phyloP scores from a whole-genome alignment of 2,329 filamentous ascomycete genomes.

The Mariannaea sp. region DNA sequence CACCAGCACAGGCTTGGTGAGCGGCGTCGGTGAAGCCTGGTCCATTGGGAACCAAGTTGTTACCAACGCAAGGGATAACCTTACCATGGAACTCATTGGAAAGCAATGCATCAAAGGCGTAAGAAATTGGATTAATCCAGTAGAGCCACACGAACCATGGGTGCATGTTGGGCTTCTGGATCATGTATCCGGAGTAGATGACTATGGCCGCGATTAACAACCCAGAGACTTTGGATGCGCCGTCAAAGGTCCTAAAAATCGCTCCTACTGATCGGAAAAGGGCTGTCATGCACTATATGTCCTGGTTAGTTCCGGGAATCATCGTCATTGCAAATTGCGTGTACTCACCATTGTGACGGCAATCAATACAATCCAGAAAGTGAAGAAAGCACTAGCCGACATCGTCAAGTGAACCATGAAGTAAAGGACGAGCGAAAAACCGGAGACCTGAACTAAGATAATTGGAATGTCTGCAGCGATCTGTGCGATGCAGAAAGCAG shows the following conservation, averaged over 20 bases:
- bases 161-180: conserved; percentile 64
- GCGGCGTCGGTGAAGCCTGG: conserved; percentile 50
- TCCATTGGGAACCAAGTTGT: conserved; percentile 57
- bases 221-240: conserved; percentile 61
- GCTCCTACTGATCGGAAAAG: conserved; percentile 62
- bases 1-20: conserved; percentile 60
- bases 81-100: conserved; percentile 72
- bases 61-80: conserved; percentile 54
- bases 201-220: conserved; percentile 56
- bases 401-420: conserved; percentile 65
- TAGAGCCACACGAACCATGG: conserved; percentile 67
- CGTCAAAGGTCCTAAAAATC: conserved; percentile 60
- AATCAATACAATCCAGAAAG: conserved; percentile 61
- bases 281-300: conserved; percentile 57
- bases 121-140: conserved; percentile 70
- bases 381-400: conserved; percentile 62
- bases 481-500: conserved; percentile 62
- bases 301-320: conserved; percentile 11
- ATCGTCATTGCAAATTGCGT: neutral
- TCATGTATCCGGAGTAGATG: conserved; percentile 69
- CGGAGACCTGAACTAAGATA: conserved; percentile 60
- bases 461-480: conserved; percentile 61
- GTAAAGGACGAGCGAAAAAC: conserved; percentile 63
- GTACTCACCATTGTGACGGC: conserved; percentile 54
- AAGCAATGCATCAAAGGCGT: conserved; percentile 70